Base-by-base conservation (phyloP, 192 early-diverging fungal species). In the Kappamyces sp. region DNA sequence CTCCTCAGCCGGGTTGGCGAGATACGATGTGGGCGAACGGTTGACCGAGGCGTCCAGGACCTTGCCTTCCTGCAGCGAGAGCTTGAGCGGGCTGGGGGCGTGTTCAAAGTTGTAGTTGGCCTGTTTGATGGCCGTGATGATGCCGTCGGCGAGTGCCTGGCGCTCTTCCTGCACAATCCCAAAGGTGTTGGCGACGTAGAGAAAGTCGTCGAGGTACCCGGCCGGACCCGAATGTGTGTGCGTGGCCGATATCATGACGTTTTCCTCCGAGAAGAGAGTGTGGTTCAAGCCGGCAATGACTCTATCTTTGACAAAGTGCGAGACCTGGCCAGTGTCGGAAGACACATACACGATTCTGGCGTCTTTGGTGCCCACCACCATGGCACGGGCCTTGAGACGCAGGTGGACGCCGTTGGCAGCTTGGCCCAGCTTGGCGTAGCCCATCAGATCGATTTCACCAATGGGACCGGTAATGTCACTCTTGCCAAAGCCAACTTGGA, bases 241-340 rank as follows among this genome's bases (percentile, higher is more conserved):
- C 5, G 72, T 77, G 11, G 66, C 73, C 5, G 72, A 75, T 4
- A 75, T 50, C 75, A 77, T 71, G 31, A 77, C 49, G 64, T 77
- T 77, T 5, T 71, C 66, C 29, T 60, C 7, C 3, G 39, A 61
- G 51, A 75, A 77, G 31, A 68, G 50, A 5, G 61, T 36, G 14
- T 59, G 54, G 8, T 70, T 60, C 3, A 65, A 53, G 42, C 43
- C 30, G 34, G 57, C 50, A 11, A 70, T 45, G 31, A 53, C 67
- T 11, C 46, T 30, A 35, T 69, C 34, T 4, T 22, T 39, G 14
- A 14, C 45, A 31, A 42, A 57, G 30, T 63, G 54, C 12, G 61
- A 70, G 9, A 59, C 34, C 47, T 6, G 47, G 36, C 66, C 71
- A 5, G 51, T 46, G 53, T 77, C 75, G 42, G 69, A 35, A 29